Conservation (phyloP, 2,329 filamentous ascomycete species). For the Arthrobotrys entomopaga region DNA sequence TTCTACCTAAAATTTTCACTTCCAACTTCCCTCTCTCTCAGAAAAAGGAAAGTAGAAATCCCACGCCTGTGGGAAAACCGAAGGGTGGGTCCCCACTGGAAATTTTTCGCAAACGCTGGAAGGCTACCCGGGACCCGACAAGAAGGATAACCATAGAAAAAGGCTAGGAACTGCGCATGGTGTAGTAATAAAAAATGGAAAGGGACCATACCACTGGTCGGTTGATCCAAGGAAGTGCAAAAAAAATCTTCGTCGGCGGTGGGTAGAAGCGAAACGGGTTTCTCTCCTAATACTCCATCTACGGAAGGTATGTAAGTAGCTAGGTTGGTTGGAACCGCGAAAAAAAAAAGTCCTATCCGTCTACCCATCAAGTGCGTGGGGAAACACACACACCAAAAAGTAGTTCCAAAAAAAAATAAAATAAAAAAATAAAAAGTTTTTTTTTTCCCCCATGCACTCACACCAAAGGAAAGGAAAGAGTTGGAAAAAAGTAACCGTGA, state of each 20-base stretch:
- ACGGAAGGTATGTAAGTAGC: slow-evolving; percentile 37
- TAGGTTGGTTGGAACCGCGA: too few relatives aligned
- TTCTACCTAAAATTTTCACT: slow-evolving; percentile 1
- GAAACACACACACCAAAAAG: slow-evolving; percentile 9
- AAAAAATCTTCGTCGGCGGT: slow-evolving; percentile 8
- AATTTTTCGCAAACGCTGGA: slow-evolving; percentile 55
- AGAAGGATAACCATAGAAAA: slow-evolving; percentile 50
- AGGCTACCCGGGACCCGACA: slow-evolving; percentile 56
- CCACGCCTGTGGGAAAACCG: slow-evolving; percentile 56
- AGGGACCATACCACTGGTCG: slow-evolving; percentile 9
- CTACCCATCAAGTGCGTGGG: slow-evolving; percentile 11
- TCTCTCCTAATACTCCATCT: slow-evolving; percentile 50
- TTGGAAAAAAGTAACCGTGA: slow-evolving; percentile 24
- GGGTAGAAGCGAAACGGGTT: slow-evolving; percentile 40
- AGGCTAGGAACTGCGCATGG: slow-evolving; percentile 29
- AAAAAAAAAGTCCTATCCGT: slow-evolving; percentile 2
- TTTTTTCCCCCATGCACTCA: background rate
- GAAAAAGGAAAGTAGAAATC: slow-evolving; percentile 45
- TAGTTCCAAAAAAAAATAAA: background rate
- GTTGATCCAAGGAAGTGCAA: background rate
- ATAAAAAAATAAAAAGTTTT: too few relatives aligned
- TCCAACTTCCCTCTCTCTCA: background rate
- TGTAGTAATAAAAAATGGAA: slow-evolving; percentile 52
- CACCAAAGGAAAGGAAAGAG: background rate
- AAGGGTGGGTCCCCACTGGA: slow-evolving; percentile 53